Percentiles rank a stretch among this genome's conserved stretches.
Conservation (phyloP, 306 rosid species). For the Astragalus membranaceus region DNA sequence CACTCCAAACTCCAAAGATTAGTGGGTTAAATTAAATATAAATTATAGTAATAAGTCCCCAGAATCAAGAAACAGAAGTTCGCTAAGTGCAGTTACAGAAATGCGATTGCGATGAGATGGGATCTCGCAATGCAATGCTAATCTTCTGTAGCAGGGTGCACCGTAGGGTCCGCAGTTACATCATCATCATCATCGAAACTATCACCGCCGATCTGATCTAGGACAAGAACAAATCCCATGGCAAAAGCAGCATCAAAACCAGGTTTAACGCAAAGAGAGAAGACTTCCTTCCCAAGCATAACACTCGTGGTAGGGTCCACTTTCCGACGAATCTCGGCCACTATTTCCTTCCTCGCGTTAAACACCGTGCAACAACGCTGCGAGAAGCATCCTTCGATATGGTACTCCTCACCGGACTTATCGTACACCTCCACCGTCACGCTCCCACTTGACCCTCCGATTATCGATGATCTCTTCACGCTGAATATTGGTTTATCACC, state of each 20-base stretch:
- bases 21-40: not conserved
- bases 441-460: conserved; percentile 65
- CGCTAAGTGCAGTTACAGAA: not conserved
- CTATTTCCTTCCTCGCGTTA: conserved; percentile 34
- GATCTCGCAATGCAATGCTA: conserved; percentile 17
- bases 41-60: too few relatives aligned
- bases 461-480: conserved; percentile 67
- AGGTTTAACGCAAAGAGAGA: conserved; percentile 59
- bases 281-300: conserved; percentile 77
- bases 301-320: conserved; percentile 76
- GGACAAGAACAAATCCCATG: conserved; percentile 76
- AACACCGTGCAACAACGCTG: conserved; percentile 60
- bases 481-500: conserved; percentile 83
- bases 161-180: conserved; percentile 18
- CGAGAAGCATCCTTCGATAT: conserved; percentile 69
- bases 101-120: not conserved
- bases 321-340: conserved; percentile 88
- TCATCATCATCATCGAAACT: not conserved
- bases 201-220: conserved; percentile 72
- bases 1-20: not conserved
- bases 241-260: conserved; percentile 83
- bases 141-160: conserved; percentile 45
- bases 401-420: conserved; percentile 61
- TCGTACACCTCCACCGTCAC: conserved; percentile 65
- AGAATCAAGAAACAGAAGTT: not conserved